Base-by-base conservation (phyloP, 108 stramenopile genomes). In the Mediolabrus comicus region DNA sequence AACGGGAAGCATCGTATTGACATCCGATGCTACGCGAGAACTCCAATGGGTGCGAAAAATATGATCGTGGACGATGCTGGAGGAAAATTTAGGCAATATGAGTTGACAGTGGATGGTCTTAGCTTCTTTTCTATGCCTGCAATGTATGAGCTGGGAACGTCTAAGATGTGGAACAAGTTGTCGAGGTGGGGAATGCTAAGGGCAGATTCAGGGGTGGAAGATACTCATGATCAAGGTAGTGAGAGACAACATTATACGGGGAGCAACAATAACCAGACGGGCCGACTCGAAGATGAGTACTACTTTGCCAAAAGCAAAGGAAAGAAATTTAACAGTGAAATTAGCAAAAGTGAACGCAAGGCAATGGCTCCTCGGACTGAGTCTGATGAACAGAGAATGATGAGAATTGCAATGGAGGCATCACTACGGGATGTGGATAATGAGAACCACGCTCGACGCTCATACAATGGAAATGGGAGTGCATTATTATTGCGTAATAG, bases 1-100 rank as follows among this genome's bases (percentile, higher is more conserved):
- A 76, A 76, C 11, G 75, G 75, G 25, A 35, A 53, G 7, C 75
- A 76, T 69, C 75, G 66, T 43, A 63, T 76, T 34, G 75, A 76
- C 32, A 69, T 76, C 10, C 53, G 76, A 8, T 77, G 76, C 38
- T 77, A 77, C 46, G 62, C 76, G 13, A 51, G 69, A 41, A 70
- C 64, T 24, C 76, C 76, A 25, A 33, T 77, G 29, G 76, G 76
- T 10, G 78, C 78, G 8, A 72, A 72, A 27, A 79, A 79, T 26
- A 79, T 79, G 78, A 53, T 31, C 24, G 66, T 72, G 16, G 66
- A 79, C 27, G 62, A 71, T 3, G 33, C 65, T 3, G 59, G 65
- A n/a, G 84, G 84, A 9, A 84, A 82, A 59, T 89, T 89, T 63
- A 86, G 89, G 54, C 90, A 90, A 53, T 96, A 96, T 70, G 92